A percentile compares a stretch with the other conserved stretches of the same genome.
These are phyloP conservation scores for Aspergillus carbonarius DNA, from an alignment of 2,329 filamentous ascomycete genomes.

Conservation along the genomic window DNA sequence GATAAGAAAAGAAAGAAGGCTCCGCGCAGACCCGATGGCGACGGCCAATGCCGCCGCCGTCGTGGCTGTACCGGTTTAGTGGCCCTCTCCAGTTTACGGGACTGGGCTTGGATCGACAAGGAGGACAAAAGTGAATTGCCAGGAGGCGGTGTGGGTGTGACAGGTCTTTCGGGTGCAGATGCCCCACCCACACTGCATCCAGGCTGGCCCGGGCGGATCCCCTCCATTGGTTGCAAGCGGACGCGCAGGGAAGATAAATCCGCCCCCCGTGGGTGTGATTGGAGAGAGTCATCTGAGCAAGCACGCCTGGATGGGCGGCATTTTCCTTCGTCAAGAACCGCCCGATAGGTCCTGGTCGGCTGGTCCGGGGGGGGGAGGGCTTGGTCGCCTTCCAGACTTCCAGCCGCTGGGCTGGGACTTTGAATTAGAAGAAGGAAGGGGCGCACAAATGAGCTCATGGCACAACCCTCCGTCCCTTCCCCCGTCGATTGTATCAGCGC, in stretches of 20 bases:
- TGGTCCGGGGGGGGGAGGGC: background rate
- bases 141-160: conserved; percentile 21
- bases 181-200: conserved; percentile 4
- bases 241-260: conserved; percentile 9
- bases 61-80: background rate
- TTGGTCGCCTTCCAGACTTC: background rate
- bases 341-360: background rate
- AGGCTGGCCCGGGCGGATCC: conserved; percentile 5
- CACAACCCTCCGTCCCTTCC: background rate
- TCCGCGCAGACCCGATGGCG: background rate
- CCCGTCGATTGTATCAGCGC: background rate
- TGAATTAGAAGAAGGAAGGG: background rate
- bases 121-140: background rate
- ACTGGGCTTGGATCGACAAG: background rate
- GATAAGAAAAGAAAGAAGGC: background rate
- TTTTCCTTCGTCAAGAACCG: background rate
- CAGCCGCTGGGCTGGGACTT: background rate
- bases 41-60: background rate
- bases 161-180: conserved; percentile 11
- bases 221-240: conserved; percentile 5
- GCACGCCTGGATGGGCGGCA: conserved; percentile 3
- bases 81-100: background rate
- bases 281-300: background rate
- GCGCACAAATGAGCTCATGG: conserved; percentile 3
- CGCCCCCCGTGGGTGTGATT: conserved; percentile 5